A percentile compares a stretch with the other conserved stretches of the same genome.
Conservation (phyloP, 352 stramenopile species). For the Phytophthora brassicae region DNA sequence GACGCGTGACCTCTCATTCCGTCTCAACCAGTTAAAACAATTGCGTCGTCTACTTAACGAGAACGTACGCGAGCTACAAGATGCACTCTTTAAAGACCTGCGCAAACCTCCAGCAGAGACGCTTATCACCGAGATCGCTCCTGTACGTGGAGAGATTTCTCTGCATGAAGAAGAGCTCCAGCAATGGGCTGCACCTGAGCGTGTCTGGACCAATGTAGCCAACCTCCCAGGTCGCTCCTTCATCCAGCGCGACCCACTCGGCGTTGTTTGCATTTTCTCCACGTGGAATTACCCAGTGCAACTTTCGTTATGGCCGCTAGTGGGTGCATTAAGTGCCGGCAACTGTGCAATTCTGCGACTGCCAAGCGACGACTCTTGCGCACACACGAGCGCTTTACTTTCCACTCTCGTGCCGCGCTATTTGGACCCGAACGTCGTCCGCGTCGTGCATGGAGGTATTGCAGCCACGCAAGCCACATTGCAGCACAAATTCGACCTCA, state of each 20-base stretch:
- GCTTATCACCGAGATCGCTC: constrained; percentile 53
- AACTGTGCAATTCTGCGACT: constrained; percentile 93
- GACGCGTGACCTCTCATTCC: constrained; percentile 47
- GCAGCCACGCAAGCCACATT: constrained; percentile 68
- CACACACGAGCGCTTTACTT: constrained; percentile 46
- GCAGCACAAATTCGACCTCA: constrained; percentile 75
- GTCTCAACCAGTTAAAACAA: constrained; percentile 45
- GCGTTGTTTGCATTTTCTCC: constrained; percentile 83
- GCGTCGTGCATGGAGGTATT: constrained; percentile 79
- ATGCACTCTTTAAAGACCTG: constrained; percentile 63
- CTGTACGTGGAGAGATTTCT: constrained; percentile 63
- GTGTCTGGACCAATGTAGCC: constrained; percentile 50
- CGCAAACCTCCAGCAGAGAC: constrained; percentile 70
- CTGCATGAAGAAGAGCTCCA: constrained; percentile 63
- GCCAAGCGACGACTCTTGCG: constrained; percentile 76
- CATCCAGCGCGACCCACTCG: constrained; percentile 68
- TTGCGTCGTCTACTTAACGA: constrained; percentile 54
- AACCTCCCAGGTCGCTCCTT: constrained; percentile 56
- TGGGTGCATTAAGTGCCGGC: constrained; percentile 86
- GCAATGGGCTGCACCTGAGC: constrained; percentile 54
- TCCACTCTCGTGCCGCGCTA: constrained; percentile 55
- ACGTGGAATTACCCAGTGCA: constrained; percentile 92
- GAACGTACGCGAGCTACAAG: constrained; percentile 43
- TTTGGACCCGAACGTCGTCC: constrained; percentile 63
- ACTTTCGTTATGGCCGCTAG: constrained; percentile 72